These are phyloP conservation scores for Epichloe sp. DNA, from an alignment of 2,329 filamentous ascomycete genomes.

Conservation along the genomic window DNA sequence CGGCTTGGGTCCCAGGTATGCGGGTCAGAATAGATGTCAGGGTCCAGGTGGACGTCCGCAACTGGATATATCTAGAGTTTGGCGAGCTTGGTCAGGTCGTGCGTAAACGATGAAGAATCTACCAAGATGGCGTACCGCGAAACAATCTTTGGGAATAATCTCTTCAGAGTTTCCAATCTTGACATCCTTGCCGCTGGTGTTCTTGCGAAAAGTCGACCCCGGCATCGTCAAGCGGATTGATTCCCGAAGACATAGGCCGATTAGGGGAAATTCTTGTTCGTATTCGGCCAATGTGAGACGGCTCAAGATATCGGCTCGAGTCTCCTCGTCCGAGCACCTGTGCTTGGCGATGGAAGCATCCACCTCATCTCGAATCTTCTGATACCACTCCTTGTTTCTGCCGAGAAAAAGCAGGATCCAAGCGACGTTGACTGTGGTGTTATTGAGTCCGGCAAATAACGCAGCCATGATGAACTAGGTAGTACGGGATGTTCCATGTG, in stretches of 20 bases:
- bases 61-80: slow-evolving; percentile 23
- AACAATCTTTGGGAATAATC: slow-evolving; percentile 35
- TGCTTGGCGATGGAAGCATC: slow-evolving; percentile 29
- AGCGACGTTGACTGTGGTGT: slow-evolving; percentile 40
- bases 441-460: slow-evolving; percentile 44
- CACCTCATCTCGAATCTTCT: slow-evolving; percentile 32
- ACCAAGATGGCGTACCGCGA: slow-evolving; percentile 17
- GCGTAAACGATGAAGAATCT: neutral
- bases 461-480: slow-evolving; percentile 36
- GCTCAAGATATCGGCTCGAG: slow-evolving; percentile 24
- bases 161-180: slow-evolving; percentile 30
- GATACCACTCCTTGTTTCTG: slow-evolving; percentile 31
- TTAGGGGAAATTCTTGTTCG: slow-evolving; percentile 39
- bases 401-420: slow-evolving; percentile 39
- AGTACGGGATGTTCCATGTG: too few species aligned
- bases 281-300: slow-evolving; percentile 37
- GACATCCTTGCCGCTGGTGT: slow-evolving; percentile 31
- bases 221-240: slow-evolving; percentile 36
- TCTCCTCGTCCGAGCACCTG: slow-evolving; percentile 17
- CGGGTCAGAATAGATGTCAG: slow-evolving; percentile 34
- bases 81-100: neutral
- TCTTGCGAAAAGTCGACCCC: slow-evolving; percentile 38
- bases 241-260: slow-evolving; percentile 40
- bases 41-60: slow-evolving; percentile 36
- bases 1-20: slow-evolving; percentile 35